These are phyloP conservation scores for Serendipita sp. DNA, from an alignment of 768 basidiomycete genomes.

Conservation along the genomic window DNA sequence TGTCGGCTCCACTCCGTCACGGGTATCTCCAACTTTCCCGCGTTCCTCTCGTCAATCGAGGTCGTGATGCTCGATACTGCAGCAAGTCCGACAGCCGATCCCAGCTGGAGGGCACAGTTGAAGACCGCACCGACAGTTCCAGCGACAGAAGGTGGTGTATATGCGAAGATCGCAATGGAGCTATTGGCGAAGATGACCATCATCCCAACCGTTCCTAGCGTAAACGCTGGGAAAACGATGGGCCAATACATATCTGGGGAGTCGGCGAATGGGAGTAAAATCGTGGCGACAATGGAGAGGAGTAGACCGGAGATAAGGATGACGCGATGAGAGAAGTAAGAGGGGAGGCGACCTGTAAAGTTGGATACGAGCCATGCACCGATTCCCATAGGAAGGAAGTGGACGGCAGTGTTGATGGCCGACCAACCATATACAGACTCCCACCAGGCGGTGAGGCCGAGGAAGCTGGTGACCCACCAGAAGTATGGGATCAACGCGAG, in stretches of 20 bases:
- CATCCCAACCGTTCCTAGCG: slow-evolving; percentile 9
- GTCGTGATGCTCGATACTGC: slow-evolving; percentile 7
- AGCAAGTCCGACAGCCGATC: slow-evolving; percentile 7
- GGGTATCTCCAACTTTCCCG: not conserved
- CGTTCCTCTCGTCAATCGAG: not conserved
- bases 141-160: slow-evolving; percentile 9
- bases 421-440: slow-evolving; percentile 6
- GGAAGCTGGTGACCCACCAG: slow-evolving; percentile 5
- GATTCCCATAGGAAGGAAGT: slow-evolving; percentile 21
- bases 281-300: not conserved
- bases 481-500: slow-evolving; percentile 18
- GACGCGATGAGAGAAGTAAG: slow-evolving; percentile 15
- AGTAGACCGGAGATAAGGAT: slow-evolving; percentile 2
- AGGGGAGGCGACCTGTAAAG: slow-evolving; percentile 26
- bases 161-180: slow-evolving; percentile 4
- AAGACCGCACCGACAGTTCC: slow-evolving; percentile 11
- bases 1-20: not conserved
- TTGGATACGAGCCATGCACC: slow-evolving; percentile 21
- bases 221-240: slow-evolving; percentile 10
- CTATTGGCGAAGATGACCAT: not conserved
- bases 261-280: slow-evolving; percentile 9
- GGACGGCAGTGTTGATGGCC: slow-evolving; percentile 9
- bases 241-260: slow-evolving; percentile 7
- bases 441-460: slow-evolving; percentile 5
- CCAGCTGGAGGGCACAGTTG: slow-evolving; percentile 10